Conservation (phyloP, 306 rosid species). For the Castanospermum australe region DNA sequence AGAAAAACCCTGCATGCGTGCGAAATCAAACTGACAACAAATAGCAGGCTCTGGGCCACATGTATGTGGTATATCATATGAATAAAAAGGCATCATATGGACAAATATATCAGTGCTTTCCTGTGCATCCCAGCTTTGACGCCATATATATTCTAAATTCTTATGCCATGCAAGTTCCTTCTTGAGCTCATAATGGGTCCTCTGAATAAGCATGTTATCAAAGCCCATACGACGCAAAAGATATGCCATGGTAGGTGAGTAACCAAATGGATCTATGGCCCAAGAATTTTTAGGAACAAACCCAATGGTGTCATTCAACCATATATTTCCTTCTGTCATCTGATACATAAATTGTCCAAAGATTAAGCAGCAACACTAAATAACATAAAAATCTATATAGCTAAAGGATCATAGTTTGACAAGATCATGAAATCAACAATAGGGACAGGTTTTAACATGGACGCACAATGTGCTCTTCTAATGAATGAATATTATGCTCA, state of each 20-base stretch:
- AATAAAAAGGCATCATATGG: slow-evolving; percentile 99
- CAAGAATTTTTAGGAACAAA: slow-evolving; percentile 92
- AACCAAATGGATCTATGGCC: slow-evolving; percentile 99
- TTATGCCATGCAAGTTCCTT: slow-evolving; percentile 90
- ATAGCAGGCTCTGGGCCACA: slow-evolving; percentile 99
- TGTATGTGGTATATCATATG: slow-evolving; percentile 97
- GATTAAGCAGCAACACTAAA: slow-evolving; percentile 25
- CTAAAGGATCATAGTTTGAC: not conserved
- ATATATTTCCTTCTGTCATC: slow-evolving; percentile 92
- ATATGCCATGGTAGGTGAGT: slow-evolving; percentile 98
- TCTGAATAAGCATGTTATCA: slow-evolving; percentile 97
- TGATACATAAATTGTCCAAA: slow-evolving; percentile 44
- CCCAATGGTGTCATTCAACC: slow-evolving; percentile 95
- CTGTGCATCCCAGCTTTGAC: slow-evolving; percentile 96
- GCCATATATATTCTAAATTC: slow-evolving; percentile 90
- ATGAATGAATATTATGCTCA: not conserved
- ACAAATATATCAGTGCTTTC: slow-evolving; percentile 96
- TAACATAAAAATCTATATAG: slow-evolving; percentile 8
- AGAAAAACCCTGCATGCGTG: slow-evolving; percentile 63
- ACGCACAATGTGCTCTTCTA: not conserved
- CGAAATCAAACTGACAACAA: slow-evolving; percentile 98
- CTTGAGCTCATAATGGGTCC: slow-evolving; percentile 97
- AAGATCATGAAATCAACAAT: slow-evolving; percentile 9
- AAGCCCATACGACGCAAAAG: slow-evolving; percentile 99
- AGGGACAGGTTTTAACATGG: not conserved